A percentile compares a stretch with the other conserved stretches of the same genome.
These are phyloP conservation scores for Quercus tomentella DNA, from an alignment of 331 rosid genomes.

Conservation along the genomic window DNA sequence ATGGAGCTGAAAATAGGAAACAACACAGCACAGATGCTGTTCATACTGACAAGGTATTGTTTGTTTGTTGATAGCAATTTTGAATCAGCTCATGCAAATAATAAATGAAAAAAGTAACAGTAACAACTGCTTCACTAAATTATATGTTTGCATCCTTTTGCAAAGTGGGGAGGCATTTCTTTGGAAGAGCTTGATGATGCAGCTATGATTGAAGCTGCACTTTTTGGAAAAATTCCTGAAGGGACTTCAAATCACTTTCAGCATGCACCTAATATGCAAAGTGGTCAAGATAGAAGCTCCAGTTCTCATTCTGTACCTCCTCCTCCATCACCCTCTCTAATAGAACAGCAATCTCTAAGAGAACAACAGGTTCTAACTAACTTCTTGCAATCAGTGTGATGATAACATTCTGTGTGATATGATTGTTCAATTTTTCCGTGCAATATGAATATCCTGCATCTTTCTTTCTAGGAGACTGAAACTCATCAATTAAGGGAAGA, in stretches of 20 bases:
- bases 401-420: conserved; percentile 1
- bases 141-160: conserved; percentile 10
- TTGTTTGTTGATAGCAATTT: conserved; percentile 6
- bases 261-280: conserved; percentile 32
- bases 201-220: conserved; percentile 55
- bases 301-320: conserved; percentile 22
- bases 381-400: conserved; percentile 4
- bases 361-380: conserved; percentile 58
- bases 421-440: conserved; percentile 9
- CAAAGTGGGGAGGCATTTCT: conserved; percentile 69
- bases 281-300: conserved; percentile 20
- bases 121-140: conserved; percentile 5
- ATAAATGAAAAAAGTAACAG: background rate
- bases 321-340: conserved; percentile 25
- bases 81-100: background rate
- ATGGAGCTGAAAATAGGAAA: conserved; percentile 23
- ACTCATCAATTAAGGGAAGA: conserved; percentile 29
- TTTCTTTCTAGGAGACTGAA: conserved; percentile 33
- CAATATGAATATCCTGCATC: conserved; percentile 63
- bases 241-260: conserved; percentile 18
- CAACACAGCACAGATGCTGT: conserved; percentile 21
- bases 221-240: conserved; percentile 39
- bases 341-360: conserved; percentile 34
- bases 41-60: conserved; percentile 39
- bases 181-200: conserved; percentile 73